phyloP scores from a whole-genome alignment of 148 eudicot species.

The Rhododendron ovatum region DNA sequence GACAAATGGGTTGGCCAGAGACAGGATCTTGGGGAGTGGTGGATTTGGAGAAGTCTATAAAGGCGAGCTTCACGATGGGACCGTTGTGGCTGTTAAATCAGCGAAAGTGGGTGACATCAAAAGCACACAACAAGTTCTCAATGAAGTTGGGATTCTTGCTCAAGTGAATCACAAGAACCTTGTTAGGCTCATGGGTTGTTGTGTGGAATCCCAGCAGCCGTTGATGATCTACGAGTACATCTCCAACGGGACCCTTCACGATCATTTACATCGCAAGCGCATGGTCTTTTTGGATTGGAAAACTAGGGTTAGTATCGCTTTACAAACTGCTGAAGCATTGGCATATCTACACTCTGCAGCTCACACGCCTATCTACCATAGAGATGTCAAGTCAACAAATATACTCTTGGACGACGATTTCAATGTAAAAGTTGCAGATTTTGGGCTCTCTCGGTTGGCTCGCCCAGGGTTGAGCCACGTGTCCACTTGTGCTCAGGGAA shows the following conservation, averaged over 20 bases:
- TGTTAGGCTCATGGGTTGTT: conserved; percentile 34
- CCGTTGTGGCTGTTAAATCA: conserved; percentile 26
- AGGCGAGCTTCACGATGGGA: conserved; percentile 27
- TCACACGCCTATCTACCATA: conserved; percentile 31
- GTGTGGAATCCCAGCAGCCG: conserved; percentile 34
- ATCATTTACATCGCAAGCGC: conserved; percentile 26
- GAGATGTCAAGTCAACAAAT: conserved; percentile 42
- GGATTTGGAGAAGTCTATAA: conserved; percentile 39
- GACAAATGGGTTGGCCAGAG: conserved; percentile 28
- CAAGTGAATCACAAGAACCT: conserved; percentile 36
- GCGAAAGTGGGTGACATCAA: conserved; percentile 34
- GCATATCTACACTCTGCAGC: conserved; percentile 34
- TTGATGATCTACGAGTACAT: conserved; percentile 36
- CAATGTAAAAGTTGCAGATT: conserved; percentile 37
- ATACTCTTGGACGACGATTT: conserved; percentile 33
- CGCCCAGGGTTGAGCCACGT: conserved; percentile 30
- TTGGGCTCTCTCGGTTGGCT: conserved; percentile 36
- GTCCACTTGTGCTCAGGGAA: conserved; percentile 39
- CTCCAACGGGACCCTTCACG: conserved; percentile 35
- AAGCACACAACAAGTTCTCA: conserved; percentile 33
- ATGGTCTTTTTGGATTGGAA: conserved; percentile 23
- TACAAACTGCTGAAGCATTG: conserved; percentile 39
- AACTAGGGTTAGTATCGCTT: conserved; percentile 27
- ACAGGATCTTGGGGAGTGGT: conserved; percentile 30
- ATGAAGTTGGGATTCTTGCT: conserved; percentile 37